phyloP scores from a whole-genome alignment of 208 protist species.

The Naegleria gruberi region DNA sequence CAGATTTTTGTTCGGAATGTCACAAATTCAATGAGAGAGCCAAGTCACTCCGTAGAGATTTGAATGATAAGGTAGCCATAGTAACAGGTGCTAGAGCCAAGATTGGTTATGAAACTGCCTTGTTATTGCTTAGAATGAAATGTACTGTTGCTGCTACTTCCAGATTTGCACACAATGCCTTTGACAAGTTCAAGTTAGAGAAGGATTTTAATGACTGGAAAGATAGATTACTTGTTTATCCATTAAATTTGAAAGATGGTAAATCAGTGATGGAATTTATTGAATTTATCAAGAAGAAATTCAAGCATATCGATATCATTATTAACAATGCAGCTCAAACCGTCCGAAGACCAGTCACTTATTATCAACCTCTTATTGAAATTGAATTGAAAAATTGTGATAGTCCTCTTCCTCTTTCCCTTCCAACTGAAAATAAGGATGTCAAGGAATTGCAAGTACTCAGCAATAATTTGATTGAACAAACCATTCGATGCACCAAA shows the following conservation, averaged over 20 bases:
- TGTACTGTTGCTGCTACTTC: constrained; percentile 70
- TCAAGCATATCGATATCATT: constrained; percentile 35
- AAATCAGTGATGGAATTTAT: constrained; percentile 40
- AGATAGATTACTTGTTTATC: constrained; percentile 47
- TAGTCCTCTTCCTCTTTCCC: too few species aligned
- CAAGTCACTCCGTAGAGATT: neutral
- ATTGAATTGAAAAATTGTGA: neutral
- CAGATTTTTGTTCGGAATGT: neutral
- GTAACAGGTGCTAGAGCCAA: constrained; percentile 63
- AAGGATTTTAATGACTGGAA: constrained; percentile 45
- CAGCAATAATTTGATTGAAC: neutral
- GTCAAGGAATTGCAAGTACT: neutral
- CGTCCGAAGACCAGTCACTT: constrained; percentile 44
- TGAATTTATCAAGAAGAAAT: neutral
- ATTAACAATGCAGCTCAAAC: constrained; percentile 73
- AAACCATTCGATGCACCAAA: neutral
- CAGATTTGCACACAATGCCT: constrained; percentile 51
- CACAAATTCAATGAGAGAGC: neutral
- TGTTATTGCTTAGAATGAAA: constrained; percentile 71
- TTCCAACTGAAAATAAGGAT: neutral
- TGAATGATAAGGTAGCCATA: constrained; percentile 29
- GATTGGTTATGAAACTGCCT: constrained; percentile 78
- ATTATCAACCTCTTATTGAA: constrained; percentile 40
- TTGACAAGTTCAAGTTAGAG: constrained; percentile 14
- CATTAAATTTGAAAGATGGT: constrained; percentile 55